Evolutionary conservation across 352 stramenopile species (phyloP).

Genomic region (Phytophthora sojae): DNA sequence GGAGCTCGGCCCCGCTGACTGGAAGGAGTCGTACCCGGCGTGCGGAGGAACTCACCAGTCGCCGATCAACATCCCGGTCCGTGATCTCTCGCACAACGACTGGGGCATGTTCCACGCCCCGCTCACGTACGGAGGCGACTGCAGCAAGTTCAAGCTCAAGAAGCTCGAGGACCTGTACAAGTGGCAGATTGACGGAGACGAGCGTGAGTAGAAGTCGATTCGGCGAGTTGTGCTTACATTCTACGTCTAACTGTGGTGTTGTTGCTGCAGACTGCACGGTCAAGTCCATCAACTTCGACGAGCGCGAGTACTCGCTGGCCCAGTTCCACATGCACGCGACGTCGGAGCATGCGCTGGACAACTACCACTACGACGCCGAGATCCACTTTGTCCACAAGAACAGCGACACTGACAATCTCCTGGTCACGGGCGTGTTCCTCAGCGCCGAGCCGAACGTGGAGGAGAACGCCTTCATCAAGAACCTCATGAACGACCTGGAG

Average conservation of each 20-base stretch:
- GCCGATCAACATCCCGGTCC: slow-evolving; percentile 57
- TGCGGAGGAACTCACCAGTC: slow-evolving; percentile 63
- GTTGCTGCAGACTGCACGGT: slow-evolving; percentile 55
- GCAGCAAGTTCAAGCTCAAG: slow-evolving; percentile 58
- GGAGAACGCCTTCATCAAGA: slow-evolving; percentile 58
- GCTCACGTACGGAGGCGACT: slow-evolving; percentile 48
- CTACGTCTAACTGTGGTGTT: background rate
- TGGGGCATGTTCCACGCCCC: slow-evolving; percentile 54
- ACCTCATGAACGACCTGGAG: slow-evolving; percentile 53
- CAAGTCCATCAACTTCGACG: slow-evolving; percentile 51
- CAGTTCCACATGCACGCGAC: slow-evolving; percentile 64
- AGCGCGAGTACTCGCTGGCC: slow-evolving; percentile 53
- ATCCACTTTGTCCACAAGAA: slow-evolving; percentile 66
- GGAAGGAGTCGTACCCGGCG: slow-evolving; percentile 41
- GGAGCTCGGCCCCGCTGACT: slow-evolving; percentile 52
- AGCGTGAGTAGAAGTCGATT: slow-evolving; percentile 28
- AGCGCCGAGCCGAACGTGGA: slow-evolving; percentile 39
- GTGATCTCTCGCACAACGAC: slow-evolving; percentile 39
- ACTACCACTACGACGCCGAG: slow-evolving; percentile 54
- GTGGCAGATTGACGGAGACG: slow-evolving; percentile 55
- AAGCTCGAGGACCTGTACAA: slow-evolving; percentile 73
- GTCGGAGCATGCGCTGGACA: slow-evolving; percentile 57
- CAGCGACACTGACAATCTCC: slow-evolving; percentile 30
- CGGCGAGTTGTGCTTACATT: background rate
- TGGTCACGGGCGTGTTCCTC: slow-evolving; percentile 55